Conservation (phyloP, 768 basidiomycete genomes). For the Tephrocybe sp. region DNA sequence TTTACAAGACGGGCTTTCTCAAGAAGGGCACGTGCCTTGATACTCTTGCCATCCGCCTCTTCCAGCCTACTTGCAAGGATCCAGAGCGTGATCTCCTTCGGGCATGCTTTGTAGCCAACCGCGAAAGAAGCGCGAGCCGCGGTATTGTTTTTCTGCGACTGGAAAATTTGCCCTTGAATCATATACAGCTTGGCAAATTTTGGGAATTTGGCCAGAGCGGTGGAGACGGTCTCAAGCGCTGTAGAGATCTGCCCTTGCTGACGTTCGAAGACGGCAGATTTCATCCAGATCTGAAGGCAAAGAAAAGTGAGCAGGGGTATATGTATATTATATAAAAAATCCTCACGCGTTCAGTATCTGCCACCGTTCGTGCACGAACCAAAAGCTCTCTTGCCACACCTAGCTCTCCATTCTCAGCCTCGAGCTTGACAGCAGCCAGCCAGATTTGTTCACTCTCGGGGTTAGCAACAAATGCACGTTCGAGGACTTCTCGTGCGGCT, state of each 20-base stretch:
- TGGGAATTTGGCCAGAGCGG: constrained; percentile 81
- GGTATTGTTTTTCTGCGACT: constrained; percentile 53
- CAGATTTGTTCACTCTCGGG: constrained; percentile 97
- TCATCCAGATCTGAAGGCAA: constrained; percentile 90
- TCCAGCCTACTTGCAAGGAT: constrained; percentile 86
- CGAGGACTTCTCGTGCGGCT: constrained; percentile 86
- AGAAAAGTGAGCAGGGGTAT: constrained; percentile 7
- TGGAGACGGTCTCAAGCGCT: constrained; percentile 72
- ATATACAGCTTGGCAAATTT: constrained; percentile 92
- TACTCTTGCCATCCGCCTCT: constrained; percentile 87
- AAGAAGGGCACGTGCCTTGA: constrained; percentile 86
- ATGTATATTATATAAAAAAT: background rate
- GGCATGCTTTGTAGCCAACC: constrained; percentile 81
- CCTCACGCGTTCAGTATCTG: constrained; percentile 86
- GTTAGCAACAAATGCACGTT: constrained; percentile 88
- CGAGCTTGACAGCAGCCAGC: constrained; percentile 95
- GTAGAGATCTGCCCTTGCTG: constrained; percentile 75
- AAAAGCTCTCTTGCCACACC: constrained; percentile 84
- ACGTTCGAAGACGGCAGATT: constrained; percentile 92
- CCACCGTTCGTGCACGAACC: constrained; percentile 84
- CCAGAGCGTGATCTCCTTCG: constrained; percentile 85
- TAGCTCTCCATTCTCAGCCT: constrained; percentile 92
- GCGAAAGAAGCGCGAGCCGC: constrained; percentile 80
- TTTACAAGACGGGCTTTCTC: constrained; percentile 89
- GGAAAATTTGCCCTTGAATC: constrained; percentile 93